These are phyloP conservation scores for Boletus sp. DNA, from an alignment of 768 basidiomycete species.

Conservation along the genomic window DNA sequence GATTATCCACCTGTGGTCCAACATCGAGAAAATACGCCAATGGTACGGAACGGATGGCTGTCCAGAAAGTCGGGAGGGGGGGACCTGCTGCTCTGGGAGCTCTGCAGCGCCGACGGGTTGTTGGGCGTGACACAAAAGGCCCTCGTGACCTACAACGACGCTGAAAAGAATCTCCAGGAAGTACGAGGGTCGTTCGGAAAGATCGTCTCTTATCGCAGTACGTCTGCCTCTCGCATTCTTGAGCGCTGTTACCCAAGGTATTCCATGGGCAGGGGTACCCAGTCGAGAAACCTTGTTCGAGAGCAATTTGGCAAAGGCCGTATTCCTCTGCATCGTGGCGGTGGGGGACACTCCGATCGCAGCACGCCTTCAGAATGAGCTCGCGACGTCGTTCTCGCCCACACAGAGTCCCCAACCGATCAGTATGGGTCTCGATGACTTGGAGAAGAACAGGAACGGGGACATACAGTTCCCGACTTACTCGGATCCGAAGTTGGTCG, in stretches of 20 bases:
- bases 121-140: conserved; percentile 3
- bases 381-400: neutral
- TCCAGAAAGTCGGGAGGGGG: neutral
- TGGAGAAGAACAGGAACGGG: neutral
- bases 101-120: conserved; percentile 7
- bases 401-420: neutral
- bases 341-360: conserved; percentile 11
- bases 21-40: neutral
- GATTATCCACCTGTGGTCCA: conserved; percentile 10
- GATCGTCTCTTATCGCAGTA: neutral
- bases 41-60: conserved; percentile 3
- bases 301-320: conserved; percentile 6
- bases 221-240: neutral
- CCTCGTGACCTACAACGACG: conserved; percentile 3
- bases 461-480: neutral
- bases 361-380: conserved; percentile 13
- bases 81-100: conserved; percentile 11
- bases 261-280: neutral
- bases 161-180: conserved; percentile 3
- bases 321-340: conserved; percentile 4
- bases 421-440: neutral
- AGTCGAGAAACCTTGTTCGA: conserved; percentile 1
- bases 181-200: conserved; percentile 7
- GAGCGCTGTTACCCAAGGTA: neutral
- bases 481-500: neutral